Base-by-base conservation (phyloP, 164 flowering plant species). In the Sextonia rubra region DNA sequence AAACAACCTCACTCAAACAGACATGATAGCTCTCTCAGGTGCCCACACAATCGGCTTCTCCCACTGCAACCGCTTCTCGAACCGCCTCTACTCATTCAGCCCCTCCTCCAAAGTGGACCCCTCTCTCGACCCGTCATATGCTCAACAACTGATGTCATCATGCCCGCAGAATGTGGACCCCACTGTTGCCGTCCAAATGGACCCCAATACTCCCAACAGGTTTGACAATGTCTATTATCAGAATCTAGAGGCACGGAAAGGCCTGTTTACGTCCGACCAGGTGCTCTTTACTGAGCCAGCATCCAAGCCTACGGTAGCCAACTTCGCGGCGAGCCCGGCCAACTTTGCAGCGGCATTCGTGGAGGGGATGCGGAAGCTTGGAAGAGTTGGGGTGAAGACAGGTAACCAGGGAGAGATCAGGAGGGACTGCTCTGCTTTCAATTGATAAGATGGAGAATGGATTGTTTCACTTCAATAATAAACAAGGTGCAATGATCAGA, bases 31-130 rank as follows among this genome's bases (percentile, higher is more conserved):
- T 5, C 84, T 92, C 11, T 90, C 97, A 1, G 97, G 95, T 8
- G 92, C 89, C 2, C 97, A 92, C 81, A 89, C 97, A 0, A 20
- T 90, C 0, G 97, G 97, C 32, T 85, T 88, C 82, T 85, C 94
- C 60, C 96, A 92, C 79, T 91, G 97, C 81, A 60, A 27, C 74
- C 84, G 83, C 64, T 85, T 92, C 55, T 75, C 90, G 0, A 80
- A 84, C 58, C 87, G 96, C 8, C 68, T 91, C 58, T 88, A 90
- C 81, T 69, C 77, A 0, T 87, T 84, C 81, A 78, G 83, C 11
- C 27, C 86, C 5, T 71, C 82, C 3, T 60, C 83, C 24, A 79
- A 77, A 0, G 76, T 83, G 1, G 97, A 92, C 66, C 96, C 96
- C 37, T 49, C 90, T 32, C 74, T 92, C 44, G 75, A 92, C 47